These are phyloP conservation scores for Wickerhamiella lipophila DNA, from an alignment of 805 yeast species.

Conservation along the genomic window DNA sequence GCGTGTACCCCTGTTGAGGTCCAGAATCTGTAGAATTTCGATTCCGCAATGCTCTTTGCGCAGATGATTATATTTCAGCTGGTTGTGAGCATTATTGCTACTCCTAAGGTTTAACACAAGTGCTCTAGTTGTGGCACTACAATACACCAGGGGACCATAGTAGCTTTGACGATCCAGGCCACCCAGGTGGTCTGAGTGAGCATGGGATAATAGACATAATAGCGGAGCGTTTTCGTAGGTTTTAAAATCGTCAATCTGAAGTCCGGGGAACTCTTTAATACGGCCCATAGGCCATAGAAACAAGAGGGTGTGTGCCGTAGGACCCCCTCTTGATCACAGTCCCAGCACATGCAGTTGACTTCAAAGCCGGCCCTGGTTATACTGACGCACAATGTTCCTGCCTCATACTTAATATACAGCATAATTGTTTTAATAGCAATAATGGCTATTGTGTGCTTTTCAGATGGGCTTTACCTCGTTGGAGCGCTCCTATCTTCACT, in stretches of 20 bases:
- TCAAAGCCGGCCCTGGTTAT: constrained; percentile 1
- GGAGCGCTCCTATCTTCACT: neutral
- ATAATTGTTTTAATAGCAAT: neutral
- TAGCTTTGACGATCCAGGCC: constrained; percentile 34
- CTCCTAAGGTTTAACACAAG: constrained; percentile 19
- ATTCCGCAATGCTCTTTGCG: constrained; percentile 19
- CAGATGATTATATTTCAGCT: constrained; percentile 20
- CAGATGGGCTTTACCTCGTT: neutral
- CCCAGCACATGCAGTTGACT: neutral
- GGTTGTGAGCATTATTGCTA: constrained; percentile 16
- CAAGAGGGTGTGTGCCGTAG: no score
- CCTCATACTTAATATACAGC: neutral
- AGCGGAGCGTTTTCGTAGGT: constrained; percentile 14
- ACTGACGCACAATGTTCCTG: neutral
- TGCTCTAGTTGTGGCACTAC: constrained; percentile 34
- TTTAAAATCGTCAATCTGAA: constrained; percentile 31
- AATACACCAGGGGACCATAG: constrained; percentile 35
- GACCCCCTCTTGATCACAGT: neutral
- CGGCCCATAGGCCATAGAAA: constrained; percentile 8
- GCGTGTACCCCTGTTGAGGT: constrained; percentile 14
- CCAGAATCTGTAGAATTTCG: constrained; percentile 18
- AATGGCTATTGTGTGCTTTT: neutral
- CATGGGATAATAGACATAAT: constrained; percentile 37
- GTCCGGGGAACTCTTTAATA: constrained; percentile 37
- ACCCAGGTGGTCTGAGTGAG: constrained; percentile 41